Percentiles rank a stretch among this genome's conserved stretches.
phyloP scores from a whole-genome alignment of 1,284 basidiomycete genomes.

The Sporisorium scitamineum region DNA sequence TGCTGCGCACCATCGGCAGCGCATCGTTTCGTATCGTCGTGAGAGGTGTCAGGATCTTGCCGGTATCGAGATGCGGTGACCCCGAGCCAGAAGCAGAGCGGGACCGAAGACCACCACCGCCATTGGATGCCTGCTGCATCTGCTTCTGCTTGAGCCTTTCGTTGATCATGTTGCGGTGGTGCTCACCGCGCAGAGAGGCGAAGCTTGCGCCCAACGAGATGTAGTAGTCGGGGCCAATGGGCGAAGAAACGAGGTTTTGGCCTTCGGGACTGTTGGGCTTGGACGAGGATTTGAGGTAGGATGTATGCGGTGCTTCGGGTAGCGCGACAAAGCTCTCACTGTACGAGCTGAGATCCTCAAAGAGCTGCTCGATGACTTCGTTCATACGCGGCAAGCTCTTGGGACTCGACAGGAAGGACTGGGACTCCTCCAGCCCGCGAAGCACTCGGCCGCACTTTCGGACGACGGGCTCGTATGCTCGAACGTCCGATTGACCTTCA shows the following conservation, averaged over 20 bases:
- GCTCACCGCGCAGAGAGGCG: constrained; percentile 33
- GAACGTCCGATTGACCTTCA: constrained; percentile 84
- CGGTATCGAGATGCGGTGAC: constrained; percentile 15
- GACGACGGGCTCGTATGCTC: constrained; percentile 94
- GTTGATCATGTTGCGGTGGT: constrained; percentile 41
- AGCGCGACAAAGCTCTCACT: constrained; percentile 67
- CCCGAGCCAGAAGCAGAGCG: constrained; percentile 24
- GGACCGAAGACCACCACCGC: constrained; percentile 14
- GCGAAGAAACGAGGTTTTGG: constrained; percentile 16
- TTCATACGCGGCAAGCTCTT: constrained; percentile 80
- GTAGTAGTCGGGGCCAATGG: constrained; percentile 39
- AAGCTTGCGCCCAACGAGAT: constrained; percentile 41
- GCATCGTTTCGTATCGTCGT: constrained; percentile 18
- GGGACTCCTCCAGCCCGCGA: constrained; percentile 89
- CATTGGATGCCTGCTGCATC: constrained; percentile 16
- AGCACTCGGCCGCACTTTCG: constrained; percentile 92
- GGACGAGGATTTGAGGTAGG: constrained; percentile 36
- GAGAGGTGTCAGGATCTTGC: constrained; percentile 21
- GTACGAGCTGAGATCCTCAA: constrained; percentile 96
- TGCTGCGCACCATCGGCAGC: constrained; percentile 26
- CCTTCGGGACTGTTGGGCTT: constrained; percentile 36
- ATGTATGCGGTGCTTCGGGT: constrained; percentile 59
- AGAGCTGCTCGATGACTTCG: constrained; percentile 92
- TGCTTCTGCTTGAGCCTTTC: constrained; percentile 43
- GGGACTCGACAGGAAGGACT: constrained; percentile 83